These are phyloP conservation scores for Penicillium diatomitis DNA, from an alignment of 495 filamentous ascomycete species.

Conservation along the genomic window DNA sequence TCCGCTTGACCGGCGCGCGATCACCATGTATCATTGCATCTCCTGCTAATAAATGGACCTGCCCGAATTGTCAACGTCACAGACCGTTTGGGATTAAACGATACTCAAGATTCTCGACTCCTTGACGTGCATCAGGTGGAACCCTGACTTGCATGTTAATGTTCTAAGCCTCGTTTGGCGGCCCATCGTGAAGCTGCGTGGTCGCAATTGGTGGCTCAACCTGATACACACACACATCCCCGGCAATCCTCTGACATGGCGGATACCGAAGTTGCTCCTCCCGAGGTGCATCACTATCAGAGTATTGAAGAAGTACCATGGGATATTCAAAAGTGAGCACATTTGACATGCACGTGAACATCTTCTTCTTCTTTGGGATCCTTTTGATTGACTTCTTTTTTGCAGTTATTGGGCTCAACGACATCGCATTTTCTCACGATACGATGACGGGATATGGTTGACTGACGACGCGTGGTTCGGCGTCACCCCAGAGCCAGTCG, in stretches of 20 bases:
- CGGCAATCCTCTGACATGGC: conserved; percentile 12
- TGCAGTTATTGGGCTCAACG: conserved; percentile 82
- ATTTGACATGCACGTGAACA: neutral
- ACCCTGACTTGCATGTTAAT: too few relatives aligned
- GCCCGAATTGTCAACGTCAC: too few relatives aligned
- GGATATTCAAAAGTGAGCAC: conserved; percentile 66
- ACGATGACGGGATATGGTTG: conserved; percentile 79
- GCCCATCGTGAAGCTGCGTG: too few relatives aligned
- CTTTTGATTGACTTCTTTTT: conserved; percentile 9
- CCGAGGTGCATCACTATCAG: conserved; percentile 55
- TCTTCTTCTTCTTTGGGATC: neutral
- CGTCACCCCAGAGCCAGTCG: conserved; percentile 85
- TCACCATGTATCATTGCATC: too few relatives aligned
- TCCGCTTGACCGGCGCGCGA: too few relatives aligned
- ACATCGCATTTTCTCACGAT: conserved; percentile 70
- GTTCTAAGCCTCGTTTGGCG: too few relatives aligned
- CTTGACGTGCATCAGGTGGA: too few relatives aligned
- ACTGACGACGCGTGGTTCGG: conserved; percentile 94
- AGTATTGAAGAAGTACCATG: conserved; percentile 53
- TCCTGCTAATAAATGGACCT: too few relatives aligned
- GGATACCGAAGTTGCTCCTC: conserved; percentile 27
- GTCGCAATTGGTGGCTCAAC: too few relatives aligned
- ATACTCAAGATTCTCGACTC: too few relatives aligned
- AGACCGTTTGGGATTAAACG: too few relatives aligned
- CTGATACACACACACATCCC: too few relatives aligned